Percentiles rank a stretch among this genome's conserved stretches.
phyloP scores from a whole-genome alignment of 2,329 filamentous ascomycete species.

The Macrophomina phaseolina region DNA sequence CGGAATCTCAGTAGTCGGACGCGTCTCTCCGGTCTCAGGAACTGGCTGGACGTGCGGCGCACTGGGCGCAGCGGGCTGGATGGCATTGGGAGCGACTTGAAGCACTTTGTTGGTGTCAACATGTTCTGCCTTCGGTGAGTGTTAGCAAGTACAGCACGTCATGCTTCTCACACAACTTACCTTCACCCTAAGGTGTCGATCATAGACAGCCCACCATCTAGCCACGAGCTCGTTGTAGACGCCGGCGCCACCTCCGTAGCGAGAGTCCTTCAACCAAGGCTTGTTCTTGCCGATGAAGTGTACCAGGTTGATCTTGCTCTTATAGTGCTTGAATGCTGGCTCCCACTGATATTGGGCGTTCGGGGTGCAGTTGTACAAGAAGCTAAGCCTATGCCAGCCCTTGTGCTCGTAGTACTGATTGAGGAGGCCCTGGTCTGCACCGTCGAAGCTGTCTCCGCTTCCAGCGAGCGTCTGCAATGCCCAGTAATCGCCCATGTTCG shows the following conservation, averaged over 20 bases:
- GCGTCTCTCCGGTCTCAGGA: slow-evolving; percentile 38
- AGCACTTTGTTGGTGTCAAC: slow-evolving; percentile 7
- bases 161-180: not conserved
- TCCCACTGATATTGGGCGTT: slow-evolving; percentile 97
- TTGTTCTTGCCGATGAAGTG: slow-evolving; percentile 95
- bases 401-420: slow-evolving; percentile 89
- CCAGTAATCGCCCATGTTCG: slow-evolving; percentile 86
- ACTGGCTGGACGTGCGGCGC: slow-evolving; percentile 13
- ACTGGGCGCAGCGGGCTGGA: slow-evolving; percentile 30
- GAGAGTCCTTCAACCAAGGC: slow-evolving; percentile 68
- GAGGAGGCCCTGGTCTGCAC: slow-evolving; percentile 91
- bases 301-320: slow-evolving; percentile 84
- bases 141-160: not conserved
- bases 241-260: slow-evolving; percentile 57
- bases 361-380: slow-evolving; percentile 96
- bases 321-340: slow-evolving; percentile 91
- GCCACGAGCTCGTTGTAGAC: slow-evolving; percentile 84
- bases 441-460: slow-evolving; percentile 90
- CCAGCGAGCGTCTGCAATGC: slow-evolving; percentile 83
- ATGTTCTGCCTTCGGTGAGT: slow-evolving; percentile 4
- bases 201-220: slow-evolving; percentile 94
- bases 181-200: slow-evolving; percentile 72
- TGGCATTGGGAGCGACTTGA: slow-evolving; percentile 21
- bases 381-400: slow-evolving; percentile 83
- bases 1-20: slow-evolving; percentile 48